phyloP scores from a whole-genome alignment of 768 basidiomycete species.

The Xerocomellus chrysenteron region DNA sequence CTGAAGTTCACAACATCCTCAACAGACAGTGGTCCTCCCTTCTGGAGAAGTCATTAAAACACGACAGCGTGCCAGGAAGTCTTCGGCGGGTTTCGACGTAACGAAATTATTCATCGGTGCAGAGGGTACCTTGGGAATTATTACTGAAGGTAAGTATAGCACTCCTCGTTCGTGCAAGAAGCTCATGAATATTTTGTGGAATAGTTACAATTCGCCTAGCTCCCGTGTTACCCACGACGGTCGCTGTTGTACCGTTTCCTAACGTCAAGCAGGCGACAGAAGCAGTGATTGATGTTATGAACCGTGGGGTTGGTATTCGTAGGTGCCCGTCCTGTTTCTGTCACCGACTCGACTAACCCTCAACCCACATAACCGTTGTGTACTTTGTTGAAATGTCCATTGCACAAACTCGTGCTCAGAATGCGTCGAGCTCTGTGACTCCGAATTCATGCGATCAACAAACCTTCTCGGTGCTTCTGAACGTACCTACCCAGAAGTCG shows the following conservation, averaged over 20 bases:
- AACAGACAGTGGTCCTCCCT: slow-evolving; percentile 83
- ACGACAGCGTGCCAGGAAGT: slow-evolving; percentile 73
- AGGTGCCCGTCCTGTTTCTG: slow-evolving; percentile 27
- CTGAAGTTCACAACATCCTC: not conserved
- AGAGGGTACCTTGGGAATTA: slow-evolving; percentile 78
- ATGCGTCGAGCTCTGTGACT: slow-evolving; percentile 83
- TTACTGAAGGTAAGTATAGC: slow-evolving; percentile 66
- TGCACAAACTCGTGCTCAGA: slow-evolving; percentile 40
- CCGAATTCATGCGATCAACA: slow-evolving; percentile 60
- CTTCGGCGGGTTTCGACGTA: slow-evolving; percentile 82
- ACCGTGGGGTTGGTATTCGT: slow-evolving; percentile 77
- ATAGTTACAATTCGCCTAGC: slow-evolving; percentile 78
- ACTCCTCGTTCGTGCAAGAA: not conserved
- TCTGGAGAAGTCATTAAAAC: slow-evolving; percentile 92
- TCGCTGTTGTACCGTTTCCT: slow-evolving; percentile 82
- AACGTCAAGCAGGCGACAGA: slow-evolving; percentile 70
- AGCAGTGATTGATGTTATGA: slow-evolving; percentile 71
- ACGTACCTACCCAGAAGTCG: slow-evolving; percentile 58
- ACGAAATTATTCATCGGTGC: slow-evolving; percentile 89
- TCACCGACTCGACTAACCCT: not conserved
- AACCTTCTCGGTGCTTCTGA: slow-evolving; percentile 55
- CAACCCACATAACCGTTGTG: not conserved
- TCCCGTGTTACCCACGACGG: slow-evolving; percentile 77
- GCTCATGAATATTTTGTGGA: not conserved
- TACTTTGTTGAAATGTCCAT: not conserved